phyloP scores from a whole-genome alignment of 345 rosid species.

The Pseudoturritis turrita region DNA sequence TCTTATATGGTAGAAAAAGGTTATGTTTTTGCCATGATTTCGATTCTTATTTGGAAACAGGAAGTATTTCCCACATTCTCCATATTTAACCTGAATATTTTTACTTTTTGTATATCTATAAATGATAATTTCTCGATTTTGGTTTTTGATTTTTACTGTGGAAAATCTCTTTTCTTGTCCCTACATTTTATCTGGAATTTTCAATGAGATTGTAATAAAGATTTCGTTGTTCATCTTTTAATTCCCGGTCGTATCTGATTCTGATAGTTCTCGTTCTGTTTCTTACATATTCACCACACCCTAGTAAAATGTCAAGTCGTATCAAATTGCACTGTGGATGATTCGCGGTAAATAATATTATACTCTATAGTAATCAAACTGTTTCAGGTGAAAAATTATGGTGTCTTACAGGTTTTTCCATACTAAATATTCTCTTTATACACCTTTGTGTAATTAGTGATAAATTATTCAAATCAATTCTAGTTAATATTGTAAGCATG shows the following conservation, averaged over 20 bases:
- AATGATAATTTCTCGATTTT: not conserved
- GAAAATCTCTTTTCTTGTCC: not conserved
- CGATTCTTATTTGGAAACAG: not conserved
- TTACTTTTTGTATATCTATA: not conserved
- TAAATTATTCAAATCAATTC: not conserved
- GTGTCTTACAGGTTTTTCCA: not conserved
- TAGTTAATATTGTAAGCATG: constrained; percentile 1
- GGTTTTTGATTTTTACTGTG: not conserved
- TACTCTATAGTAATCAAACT: not conserved
- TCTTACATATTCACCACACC: constrained; percentile 1
- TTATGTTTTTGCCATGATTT: not conserved
- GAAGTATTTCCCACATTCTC: not conserved
- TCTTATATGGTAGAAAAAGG: constrained; percentile 1
- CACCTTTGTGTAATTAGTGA: not conserved
- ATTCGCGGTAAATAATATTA: not conserved
- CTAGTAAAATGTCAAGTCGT: not conserved
- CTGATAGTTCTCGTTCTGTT: not conserved
- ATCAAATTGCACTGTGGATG: not conserved
- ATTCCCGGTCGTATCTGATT: not conserved
- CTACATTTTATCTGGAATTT: not conserved
- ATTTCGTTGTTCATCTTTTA: not conserved
- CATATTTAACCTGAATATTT: not conserved
- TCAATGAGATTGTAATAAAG: not conserved
- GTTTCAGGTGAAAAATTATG: not conserved
- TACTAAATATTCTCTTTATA: not conserved